phyloP scores from a whole-genome alignment of 768 basidiomycete genomes.

The Mycena rebaudengoi region DNA sequence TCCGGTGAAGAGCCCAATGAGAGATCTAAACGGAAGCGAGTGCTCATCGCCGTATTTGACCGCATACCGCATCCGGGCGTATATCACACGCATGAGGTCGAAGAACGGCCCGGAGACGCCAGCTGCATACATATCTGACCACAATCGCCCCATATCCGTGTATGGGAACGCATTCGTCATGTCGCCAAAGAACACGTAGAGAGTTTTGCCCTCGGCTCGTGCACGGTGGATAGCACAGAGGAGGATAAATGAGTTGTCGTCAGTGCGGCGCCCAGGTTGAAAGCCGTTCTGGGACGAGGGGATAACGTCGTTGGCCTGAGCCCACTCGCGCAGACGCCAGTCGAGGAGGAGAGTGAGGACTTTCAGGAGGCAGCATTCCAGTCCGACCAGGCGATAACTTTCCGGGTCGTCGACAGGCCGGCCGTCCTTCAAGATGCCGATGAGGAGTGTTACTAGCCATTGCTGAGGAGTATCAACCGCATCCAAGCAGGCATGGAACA shows the following conservation, averaged over 20 bases:
- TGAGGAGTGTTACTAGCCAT: background rate
- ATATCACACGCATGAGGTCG: background rate
- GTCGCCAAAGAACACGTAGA: constrained; percentile 35
- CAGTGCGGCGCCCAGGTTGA: constrained; percentile 30
- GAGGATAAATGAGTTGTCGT: constrained; percentile 37
- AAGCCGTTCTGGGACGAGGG: constrained; percentile 42
- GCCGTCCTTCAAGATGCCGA: constrained; percentile 20
- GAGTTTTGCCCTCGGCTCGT: constrained; percentile 13
- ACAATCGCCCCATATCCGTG: constrained; percentile 31
- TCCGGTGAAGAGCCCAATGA: constrained; percentile 35
- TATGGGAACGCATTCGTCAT: constrained; percentile 43
- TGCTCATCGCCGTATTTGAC: background rate
- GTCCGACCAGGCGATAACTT: constrained; percentile 25
- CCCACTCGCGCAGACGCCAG: constrained; percentile 21
- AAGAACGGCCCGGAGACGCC: background rate
- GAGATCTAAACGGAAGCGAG: background rate
- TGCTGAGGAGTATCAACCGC: background rate
- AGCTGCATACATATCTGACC: constrained; percentile 31
- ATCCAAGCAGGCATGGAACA: background rate
- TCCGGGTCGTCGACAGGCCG: constrained; percentile 19
- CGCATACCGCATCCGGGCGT: background rate
- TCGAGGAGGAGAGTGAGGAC: constrained; percentile 30
- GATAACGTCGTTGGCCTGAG: constrained; percentile 20
- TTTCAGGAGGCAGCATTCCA: constrained; percentile 30
- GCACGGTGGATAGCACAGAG: constrained; percentile 27